Base-by-base conservation (phyloP, 2,329 filamentous ascomycete species). In the Fusarium sp. region DNA sequence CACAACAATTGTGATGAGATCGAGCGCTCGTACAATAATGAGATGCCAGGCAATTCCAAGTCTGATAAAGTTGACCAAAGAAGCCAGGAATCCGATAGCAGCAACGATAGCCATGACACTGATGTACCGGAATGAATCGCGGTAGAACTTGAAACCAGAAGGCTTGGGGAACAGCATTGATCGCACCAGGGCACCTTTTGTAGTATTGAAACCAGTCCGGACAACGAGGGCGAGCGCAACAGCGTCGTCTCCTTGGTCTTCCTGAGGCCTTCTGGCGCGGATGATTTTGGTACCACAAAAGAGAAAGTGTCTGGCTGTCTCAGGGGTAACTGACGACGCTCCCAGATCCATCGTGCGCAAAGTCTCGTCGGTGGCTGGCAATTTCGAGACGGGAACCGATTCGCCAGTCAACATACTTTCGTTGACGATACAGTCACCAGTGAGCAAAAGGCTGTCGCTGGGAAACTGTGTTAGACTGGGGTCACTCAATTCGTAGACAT, bases 111-210 rank as follows among this genome's bases (percentile, higher is more conserved):
- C 95, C 96, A 99, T 99, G 67, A 99, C 96, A 7, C 93, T 94
- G 67, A 99, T 98, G 80, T 99, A 99, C 27, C 95, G 91, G 83
- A 99, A 99, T 0, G 95, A 98, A 81, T 99, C 96, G 45, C 94
- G 90, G 81, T 99, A 99, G 80, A 99, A 99, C 78, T 97, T 98
- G 88, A 99, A 99, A 1, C 95, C 95, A 1, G 95, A 97, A 3
- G 96, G 96, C 79, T 99, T 99, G 0, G 96, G 97, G 79, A 99
- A 99, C 41, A 99, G 88, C 95, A 99, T 99, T 1, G 96, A 98
- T 29, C 96, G 92, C 65, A 99, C 94, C 22, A 99, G 85, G 14
- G 96, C 94, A 29, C 96, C 96, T 80, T 99, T 99, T 4, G 96
- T 99, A 1, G 96, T 99, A 80, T 97, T 97, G 83, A 99, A 99